Base-by-base conservation (phyloP, 2,329 filamentous ascomycete genomes). In the Diaporthe amygdali region DNA sequence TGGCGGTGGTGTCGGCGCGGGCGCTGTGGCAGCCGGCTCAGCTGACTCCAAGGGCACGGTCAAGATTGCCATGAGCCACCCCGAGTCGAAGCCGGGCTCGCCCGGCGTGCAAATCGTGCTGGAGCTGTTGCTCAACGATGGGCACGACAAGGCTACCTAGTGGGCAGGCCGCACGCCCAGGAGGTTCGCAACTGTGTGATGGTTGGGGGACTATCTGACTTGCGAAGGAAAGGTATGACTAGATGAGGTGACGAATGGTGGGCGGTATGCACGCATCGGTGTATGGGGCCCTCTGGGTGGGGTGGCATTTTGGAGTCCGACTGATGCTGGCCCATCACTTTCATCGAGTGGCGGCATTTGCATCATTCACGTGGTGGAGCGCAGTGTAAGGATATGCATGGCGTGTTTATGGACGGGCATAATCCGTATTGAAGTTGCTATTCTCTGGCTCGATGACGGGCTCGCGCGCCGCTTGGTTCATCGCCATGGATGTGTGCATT, bases 61-160 rank as follows among this genome's bases (percentile, higher is more conserved):
- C 77, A 99, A 99, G 88, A 90, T 99, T 76, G 93, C 92, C 77
- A 95, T 99, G 94, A 94, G 94, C 78, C 96, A 99, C 84, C 96
- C 96, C 0, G 94, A 97, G 82, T 87, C 93, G 74, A 68, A 68
- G 44, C n/a, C 52, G 14, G 44, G 44, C 30, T 64, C 59, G 30
- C 89, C 94, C 71, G 91, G 93, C 66, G 92, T 91, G 78, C 95
- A 98, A 84, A 91, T 99, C 75, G 91, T 99, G 74, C 86, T 98
- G 74, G 96, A 99, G 84, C 88, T 99, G 88, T 84, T 97, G 75
- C 88, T 98, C 76, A 98, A 98, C 80, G 94, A 97, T 78, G 95
- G 94, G 7, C 93, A 96, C 74, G 88, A 90, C 79, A 85, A 85
- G 76, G 78, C 71, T 41, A 49, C 66, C 44, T 68, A 68, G 66